These are phyloP conservation scores for Musa beccarii DNA, from an alignment of 176 grass and related monocot species.

Conservation along the genomic window DNA sequence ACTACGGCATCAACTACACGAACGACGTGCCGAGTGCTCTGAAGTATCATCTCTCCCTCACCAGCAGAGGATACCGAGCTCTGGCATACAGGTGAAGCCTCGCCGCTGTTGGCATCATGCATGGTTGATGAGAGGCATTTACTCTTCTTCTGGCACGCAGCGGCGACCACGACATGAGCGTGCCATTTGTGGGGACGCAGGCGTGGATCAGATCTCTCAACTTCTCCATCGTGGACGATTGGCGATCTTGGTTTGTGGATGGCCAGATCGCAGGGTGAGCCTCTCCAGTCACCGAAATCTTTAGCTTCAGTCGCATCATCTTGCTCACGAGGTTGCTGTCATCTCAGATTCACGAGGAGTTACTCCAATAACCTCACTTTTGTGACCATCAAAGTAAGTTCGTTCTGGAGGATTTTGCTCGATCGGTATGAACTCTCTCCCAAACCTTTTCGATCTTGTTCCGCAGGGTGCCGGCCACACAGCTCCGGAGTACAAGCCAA, in stretches of 20 bases:
- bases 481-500: not conserved
- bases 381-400: conserved; percentile 60
- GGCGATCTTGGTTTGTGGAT: conserved; percentile 45
- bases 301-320: not conserved
- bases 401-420: not conserved
- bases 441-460: not conserved
- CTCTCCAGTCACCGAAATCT: not conserved
- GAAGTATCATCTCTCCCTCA: conserved; percentile 39
- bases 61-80: conserved; percentile 40
- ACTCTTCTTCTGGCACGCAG: conserved; percentile 5
- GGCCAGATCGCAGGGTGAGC: conserved; percentile 60
- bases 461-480: not conserved
- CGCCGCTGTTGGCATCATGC: not conserved
- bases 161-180: conserved; percentile 43
- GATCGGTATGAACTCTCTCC: too few relatives aligned
- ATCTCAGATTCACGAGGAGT: conserved; percentile 50
- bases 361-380: conserved; percentile 58
- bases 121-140: not conserved
- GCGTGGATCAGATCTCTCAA: conserved; percentile 55
- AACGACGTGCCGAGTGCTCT: conserved; percentile 36
- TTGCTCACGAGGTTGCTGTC: not conserved
- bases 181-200: conserved; percentile 29
- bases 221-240: conserved; percentile 41
- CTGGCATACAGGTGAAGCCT: conserved; percentile 37
- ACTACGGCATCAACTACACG: conserved; percentile 20